Base-by-base conservation (phyloP, 768 basidiomycete species). In the Leccinum imitatum region DNA sequence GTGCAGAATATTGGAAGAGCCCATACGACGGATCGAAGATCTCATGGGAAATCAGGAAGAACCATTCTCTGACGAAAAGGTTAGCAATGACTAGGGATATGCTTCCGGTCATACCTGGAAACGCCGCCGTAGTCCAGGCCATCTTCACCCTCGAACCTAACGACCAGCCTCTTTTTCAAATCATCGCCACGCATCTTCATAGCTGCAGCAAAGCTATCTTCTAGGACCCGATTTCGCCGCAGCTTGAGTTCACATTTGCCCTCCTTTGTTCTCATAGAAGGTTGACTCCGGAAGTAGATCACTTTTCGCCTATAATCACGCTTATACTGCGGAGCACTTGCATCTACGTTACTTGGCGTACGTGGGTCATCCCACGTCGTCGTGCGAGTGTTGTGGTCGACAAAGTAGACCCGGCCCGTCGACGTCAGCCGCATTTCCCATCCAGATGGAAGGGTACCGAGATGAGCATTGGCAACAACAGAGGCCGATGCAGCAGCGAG, bases 391-490 rank as follows among this genome's bases (percentile, higher is more conserved):
- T 89, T 95, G 75, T 96, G 94, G 71, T 95, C 94, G 14, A 95
- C 93, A 65, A 94, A 96, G 75, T 96, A 96, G 17, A 95, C 88
- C 35, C 93, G 82, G 8, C 83, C 83, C 0, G 90, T 93, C 1
- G 88, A 87, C 1, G 94, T 95, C 55, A 95, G 75, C 19, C 94
- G 83, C 94, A 95, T 95, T 76, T 96, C 94, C 93, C 93, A 96
- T 60, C 93, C 94, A 50, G 87, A 90, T 6, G 94, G 94, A 39
- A 96, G 79, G 7, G 90, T 86, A 0, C 94, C 93, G 17, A 93
- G 83, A 63, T 88, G 79, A 62, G 86, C 74, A 58, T 78, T 83
- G 65, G 84, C 73, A 57, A 80, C 66, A 71, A 77, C 60, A 69
- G 77, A 64, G 67, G 78, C 59, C 65, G 70, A 76, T 57, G 78